Percentiles rank a stretch among this genome's conserved stretches.
Evolutionary conservation across 2,329 filamentous ascomycete genomes (phyloP).

Genomic region (Zasmidium cellare): DNA sequence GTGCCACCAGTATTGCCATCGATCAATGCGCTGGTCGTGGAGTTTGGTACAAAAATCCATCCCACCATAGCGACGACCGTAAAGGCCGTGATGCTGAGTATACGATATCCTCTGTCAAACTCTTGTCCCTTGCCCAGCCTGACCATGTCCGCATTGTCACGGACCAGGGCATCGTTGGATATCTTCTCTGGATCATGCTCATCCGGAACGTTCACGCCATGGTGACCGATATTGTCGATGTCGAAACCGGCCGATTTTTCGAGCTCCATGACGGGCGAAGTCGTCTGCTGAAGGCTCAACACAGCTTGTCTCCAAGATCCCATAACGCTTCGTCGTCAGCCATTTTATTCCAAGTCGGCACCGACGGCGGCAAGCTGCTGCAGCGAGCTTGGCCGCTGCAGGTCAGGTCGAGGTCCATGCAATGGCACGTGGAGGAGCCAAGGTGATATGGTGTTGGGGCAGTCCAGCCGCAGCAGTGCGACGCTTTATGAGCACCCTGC

Average conservation of each 20-base stretch:
- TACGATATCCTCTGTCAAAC: slow-evolving; percentile 22
- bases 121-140: slow-evolving; percentile 51
- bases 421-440: background rate
- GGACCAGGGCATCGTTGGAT: background rate
- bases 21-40: slow-evolving; percentile 7
- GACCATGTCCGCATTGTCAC: slow-evolving; percentile 44
- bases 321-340: background rate
- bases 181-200: background rate
- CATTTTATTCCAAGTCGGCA: background rate
- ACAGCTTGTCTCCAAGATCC: background rate
- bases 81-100: slow-evolving; percentile 44
- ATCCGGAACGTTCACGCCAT: background rate
- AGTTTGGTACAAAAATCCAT: slow-evolving; percentile 14
- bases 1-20: slow-evolving; percentile 24
- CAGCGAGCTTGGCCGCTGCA: background rate
- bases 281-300: background rate
- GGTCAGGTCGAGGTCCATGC: background rate
- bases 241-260: background rate
- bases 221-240: background rate
- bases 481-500: background rate
- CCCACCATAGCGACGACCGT: slow-evolving; percentile 36
- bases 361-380: background rate
- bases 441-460: background rate
- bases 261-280: background rate
- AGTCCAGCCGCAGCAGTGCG: background rate